Base-by-base conservation (phyloP, 305 asterid genomes). In the Fraxinus sp. region DNA sequence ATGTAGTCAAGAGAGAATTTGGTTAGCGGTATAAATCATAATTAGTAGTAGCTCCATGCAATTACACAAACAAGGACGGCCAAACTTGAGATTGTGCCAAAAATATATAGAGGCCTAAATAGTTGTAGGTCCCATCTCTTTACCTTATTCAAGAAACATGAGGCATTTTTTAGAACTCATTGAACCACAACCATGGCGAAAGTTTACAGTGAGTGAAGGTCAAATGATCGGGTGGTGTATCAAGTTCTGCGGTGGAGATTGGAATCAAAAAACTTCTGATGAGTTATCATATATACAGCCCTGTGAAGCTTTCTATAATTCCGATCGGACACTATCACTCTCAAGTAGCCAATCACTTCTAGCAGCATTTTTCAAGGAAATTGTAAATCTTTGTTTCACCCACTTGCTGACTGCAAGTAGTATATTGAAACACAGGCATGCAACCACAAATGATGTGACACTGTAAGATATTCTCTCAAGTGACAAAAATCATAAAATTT, bases 371-470 rank as follows among this genome's bases (percentile, higher is more conserved):
- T 28, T 37, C 57, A 39, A 62, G 16, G 46, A 32, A 16, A 59
- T 62, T 28, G 14, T 6, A 24, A 39, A 24, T 24, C 35, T 35
- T 75, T 16, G 68, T 81, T 75, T 75, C 41, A 75, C 46, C 22
- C 22, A 66, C n/a, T 82, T 77, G 39, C 5, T 82, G 39, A 32
- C 14, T 71, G 77, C 64, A 55, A 33, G 79, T 68, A 70, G 9
- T 52, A 26, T 28, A 39, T 36, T 8, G 30, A 11, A 64, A 64
- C 14, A 64, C 5, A 24, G 20, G 10, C 24, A 57, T 5, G 68
- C 68, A 57, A 57, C 28, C 68, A 57, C 28, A 57, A 5, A 33
- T 64, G 52, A 10, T 43, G 3, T 11, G 16, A 43, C 52, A 43
- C 13, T 43, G 52, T 43, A 43, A 43, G 16, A 43, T 43, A 41